Percentiles rank a stretch among this genome's conserved stretches.
Conservation (phyloP, 495 filamentous ascomycete genomes). For the Penicillium canescens region DNA sequence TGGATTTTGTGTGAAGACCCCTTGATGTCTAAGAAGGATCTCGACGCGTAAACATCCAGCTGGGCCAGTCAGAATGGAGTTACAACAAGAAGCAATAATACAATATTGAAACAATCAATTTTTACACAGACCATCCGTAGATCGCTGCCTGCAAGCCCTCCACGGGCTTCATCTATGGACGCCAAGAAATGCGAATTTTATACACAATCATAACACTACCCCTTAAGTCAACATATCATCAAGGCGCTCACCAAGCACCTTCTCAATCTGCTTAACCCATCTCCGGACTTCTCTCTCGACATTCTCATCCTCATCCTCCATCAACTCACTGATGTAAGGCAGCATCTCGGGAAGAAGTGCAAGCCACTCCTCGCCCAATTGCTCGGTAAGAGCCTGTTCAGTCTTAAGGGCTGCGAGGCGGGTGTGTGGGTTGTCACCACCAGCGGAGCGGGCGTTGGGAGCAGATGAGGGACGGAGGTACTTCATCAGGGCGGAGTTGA, state of each 20-base stretch:
- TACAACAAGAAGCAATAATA: not conserved
- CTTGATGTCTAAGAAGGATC: too few relatives aligned
- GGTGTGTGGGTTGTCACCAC: conserved; percentile 46
- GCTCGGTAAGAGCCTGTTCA: conserved; percentile 72
- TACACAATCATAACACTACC: conserved; percentile 18
- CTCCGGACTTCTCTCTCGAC: conserved; percentile 85
- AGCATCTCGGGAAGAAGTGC: conserved; percentile 88
- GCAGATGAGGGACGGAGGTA: conserved; percentile 69
- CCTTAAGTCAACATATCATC: conserved; percentile 82
- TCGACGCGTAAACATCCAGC: too few relatives aligned
- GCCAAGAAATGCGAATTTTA: conserved; percentile 31
- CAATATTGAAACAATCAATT: conserved; percentile 5
- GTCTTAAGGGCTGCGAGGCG: conserved; percentile 77
- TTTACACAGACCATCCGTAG: conserved; percentile 10
- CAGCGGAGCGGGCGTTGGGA: conserved; percentile 55
- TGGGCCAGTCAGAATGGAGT: too few relatives aligned
- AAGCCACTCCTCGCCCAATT: conserved; percentile 90
- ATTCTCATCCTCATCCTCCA: conserved; percentile 92
- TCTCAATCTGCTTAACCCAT: conserved; percentile 87
- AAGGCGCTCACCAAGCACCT: conserved; percentile 80
- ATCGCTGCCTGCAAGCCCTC: conserved; percentile 8
- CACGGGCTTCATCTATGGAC: conserved; percentile 23
- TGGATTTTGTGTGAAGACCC: too few relatives aligned
- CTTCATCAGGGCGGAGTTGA: conserved; percentile 74
- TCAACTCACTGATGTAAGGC: conserved; percentile 87